Base-by-base conservation (phyloP, 1,284 basidiomycete species). In the Malassezia slooffiae region DNA sequence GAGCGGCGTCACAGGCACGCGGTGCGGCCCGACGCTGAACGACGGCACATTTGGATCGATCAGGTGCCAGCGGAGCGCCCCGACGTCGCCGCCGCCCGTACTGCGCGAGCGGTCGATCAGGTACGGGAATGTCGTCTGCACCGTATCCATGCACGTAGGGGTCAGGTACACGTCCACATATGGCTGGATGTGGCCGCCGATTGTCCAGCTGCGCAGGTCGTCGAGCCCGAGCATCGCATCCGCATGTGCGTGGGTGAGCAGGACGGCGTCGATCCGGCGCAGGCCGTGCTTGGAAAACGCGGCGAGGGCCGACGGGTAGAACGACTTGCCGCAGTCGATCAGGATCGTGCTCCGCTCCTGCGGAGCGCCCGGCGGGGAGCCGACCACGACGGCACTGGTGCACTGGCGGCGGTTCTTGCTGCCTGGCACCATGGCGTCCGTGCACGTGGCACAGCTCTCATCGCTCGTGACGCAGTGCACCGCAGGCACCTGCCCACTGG, bases 311-410 rank as follows among this genome's bases (percentile, higher is more conserved):
- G 57, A 56, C 11, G 45, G 42, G 34, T 66, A 63, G 37, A 67
- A 67, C 3, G 62, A 66, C 40, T 62, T 62, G 8, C 64, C 64
- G 36, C 60, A 62, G 40, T 67, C 64, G 41, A 67, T 63, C n/a
- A 67, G 34, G 27, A 67, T 58, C 20, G 52, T 51, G 13, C 50
- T 57, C 16, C 12, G 22, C 12, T 50, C 38, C 1, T 44, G 38
- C 1, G 34, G 34, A 21, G 41, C 45, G 5, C 44, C 36, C 9
- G 44, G 38, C 10, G 42, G 32, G 2, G 50, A 41, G 15, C 63
- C 63, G 9, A 60, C 43, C 0, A 56, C 38, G 22, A 54, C 46
- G 13, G 42, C 53, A 8, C 49, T 47, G 7, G 57, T 60, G 26
- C 62, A 65, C 6, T 57, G 54, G 33, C 63, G 42, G 6, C 59